Evolutionary conservation across 371 early-diverging fungal genomes (phyloP).

Genomic region (Saksenaea vasiformis): DNA sequence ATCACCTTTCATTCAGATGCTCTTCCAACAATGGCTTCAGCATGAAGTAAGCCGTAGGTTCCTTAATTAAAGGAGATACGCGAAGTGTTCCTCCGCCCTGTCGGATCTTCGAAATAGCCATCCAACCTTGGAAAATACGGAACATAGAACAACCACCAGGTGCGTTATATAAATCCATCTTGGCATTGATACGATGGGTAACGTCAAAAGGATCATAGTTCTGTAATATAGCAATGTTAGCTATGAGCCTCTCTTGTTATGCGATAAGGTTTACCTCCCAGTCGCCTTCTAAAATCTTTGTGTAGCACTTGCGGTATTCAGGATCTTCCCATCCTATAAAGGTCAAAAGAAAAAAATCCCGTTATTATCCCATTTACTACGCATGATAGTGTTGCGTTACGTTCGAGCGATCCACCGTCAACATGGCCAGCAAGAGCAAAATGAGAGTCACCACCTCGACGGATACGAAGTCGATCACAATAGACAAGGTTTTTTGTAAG

Average conservation of each 20-base stretch:
- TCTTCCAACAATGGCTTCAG: slow-evolving; percentile 44
- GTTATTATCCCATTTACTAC: background rate
- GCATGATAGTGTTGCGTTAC: slow-evolving; percentile 9
- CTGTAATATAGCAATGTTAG: slow-evolving; percentile 1
- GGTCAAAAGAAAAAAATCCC: background rate
- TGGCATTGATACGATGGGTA: slow-evolving; percentile 41
- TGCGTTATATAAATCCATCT: slow-evolving; percentile 39
- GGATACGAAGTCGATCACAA: slow-evolving; percentile 44
- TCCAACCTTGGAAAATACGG: slow-evolving; percentile 47
- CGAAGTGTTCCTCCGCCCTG: slow-evolving; percentile 40
- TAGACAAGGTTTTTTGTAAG: slow-evolving; percentile 36
- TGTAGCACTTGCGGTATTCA: slow-evolving; percentile 28
- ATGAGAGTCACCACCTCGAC: slow-evolving; percentile 28
- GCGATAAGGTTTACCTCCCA: slow-evolving; percentile 18
- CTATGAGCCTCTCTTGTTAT: background rate
- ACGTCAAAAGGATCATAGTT: slow-evolving; percentile 42
- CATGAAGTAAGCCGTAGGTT: slow-evolving; percentile 40
- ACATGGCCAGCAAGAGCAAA: slow-evolving; percentile 41
- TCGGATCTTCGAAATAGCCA: slow-evolving; percentile 36
- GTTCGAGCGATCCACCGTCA: slow-evolving; percentile 43
- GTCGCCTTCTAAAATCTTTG: slow-evolving; percentile 25
- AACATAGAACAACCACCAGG: slow-evolving; percentile 46
- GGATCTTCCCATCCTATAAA: slow-evolving; percentile 34
- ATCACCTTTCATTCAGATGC: slow-evolving; percentile 23
- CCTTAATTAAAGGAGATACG: slow-evolving; percentile 41